These are phyloP conservation scores for Candida saitoana DNA, from an alignment of 805 yeast genomes.

Conservation along the genomic window DNA sequence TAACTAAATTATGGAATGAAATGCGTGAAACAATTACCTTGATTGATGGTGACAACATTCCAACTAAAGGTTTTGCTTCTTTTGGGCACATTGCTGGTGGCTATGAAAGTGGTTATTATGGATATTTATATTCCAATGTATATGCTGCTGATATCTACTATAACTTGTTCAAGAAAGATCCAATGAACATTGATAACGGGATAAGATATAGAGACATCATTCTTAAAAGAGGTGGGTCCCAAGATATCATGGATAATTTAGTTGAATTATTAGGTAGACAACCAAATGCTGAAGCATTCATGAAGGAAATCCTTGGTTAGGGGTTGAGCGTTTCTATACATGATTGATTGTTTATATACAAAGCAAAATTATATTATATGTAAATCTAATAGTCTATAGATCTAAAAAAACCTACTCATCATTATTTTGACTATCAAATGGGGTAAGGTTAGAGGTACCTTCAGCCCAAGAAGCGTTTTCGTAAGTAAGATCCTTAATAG, in stretches of 20 bases:
- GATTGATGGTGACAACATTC: slow-evolving; percentile 49
- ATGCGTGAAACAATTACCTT: slow-evolving; percentile 60
- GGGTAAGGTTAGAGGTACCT: slow-evolving; percentile 69
- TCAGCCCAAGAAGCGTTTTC: slow-evolving; percentile 77
- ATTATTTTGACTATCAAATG: slow-evolving; percentile 68
- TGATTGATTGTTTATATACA: not conserved
- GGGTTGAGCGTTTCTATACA: not conserved
- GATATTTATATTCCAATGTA: slow-evolving; percentile 81
- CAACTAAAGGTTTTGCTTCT: slow-evolving; percentile 66
- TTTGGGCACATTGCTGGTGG: slow-evolving; percentile 82
- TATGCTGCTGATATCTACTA: slow-evolving; percentile 82
- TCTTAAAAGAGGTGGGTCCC: slow-evolving; percentile 67
- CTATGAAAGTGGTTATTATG: slow-evolving; percentile 83
- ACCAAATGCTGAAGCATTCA: slow-evolving; percentile 70
- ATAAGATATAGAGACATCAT: slow-evolving; percentile 65
- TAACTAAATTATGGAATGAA: slow-evolving; percentile 59
- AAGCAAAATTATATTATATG: slow-evolving; percentile 2
- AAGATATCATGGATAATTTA: slow-evolving; percentile 64
- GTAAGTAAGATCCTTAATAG: slow-evolving; percentile 73
- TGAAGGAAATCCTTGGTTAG: slow-evolving; percentile 49
- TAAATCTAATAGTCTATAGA: slow-evolving; percentile 1
- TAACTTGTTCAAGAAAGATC: slow-evolving; percentile 62
- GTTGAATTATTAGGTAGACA: slow-evolving; percentile 68
- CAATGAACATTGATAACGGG: slow-evolving; percentile 61
- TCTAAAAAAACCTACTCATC: slow-evolving; percentile 12